Base-by-base conservation (phyloP, 495 filamentous ascomycete species). In the Lophiostoma macrostomum region DNA sequence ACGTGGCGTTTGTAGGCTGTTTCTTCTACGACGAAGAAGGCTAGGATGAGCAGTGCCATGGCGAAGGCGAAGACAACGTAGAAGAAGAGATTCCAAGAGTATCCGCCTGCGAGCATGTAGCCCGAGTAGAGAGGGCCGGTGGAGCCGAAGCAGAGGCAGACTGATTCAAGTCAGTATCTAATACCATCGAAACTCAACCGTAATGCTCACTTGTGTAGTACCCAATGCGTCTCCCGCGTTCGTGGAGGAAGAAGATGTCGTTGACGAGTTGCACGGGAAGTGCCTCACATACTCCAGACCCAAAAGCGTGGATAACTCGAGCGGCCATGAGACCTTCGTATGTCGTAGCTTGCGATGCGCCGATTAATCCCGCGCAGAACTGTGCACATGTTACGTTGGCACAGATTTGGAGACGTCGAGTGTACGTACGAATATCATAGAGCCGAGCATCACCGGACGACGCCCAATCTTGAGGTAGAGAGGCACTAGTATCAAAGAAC, bases 171-270 rank as follows among this genome's bases (percentile, higher is more conserved):
- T 47, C 28, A 47, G 43, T 2, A 2, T 34, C 29, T 49, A 43
- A 19, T 7, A 58, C 47, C 27, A 63, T 39, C 42, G 16, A 3
- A 25, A 5, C 6, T 24, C 11, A n/a, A 28, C 23, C 4, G 11
- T 13, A 19, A 5, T 7, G n/a, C 59, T 34, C 56, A 79, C 77
- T 69, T 13, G 80, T 83, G 53, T 83, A 83, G 44, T 77, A 79
- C 3, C 78, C 80, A 28, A 83, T 70, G 1, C 74, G 67, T 66
- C 78, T 76, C 5, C 80, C 80, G 10, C 80, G 68, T 56, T 83
- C 79, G 55, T 83, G 80, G 1, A 83, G 67, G 64, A 78, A 85
- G 66, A 85, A 85, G 48, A 85, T 80, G 53, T 85, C 81, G 53
- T 85, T 85, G 5, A 83, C 80, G 4, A 85, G 59, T 56, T 83